Evolutionary conservation across 208 protist species (phyloP), one percentile per base, ranked within the genome.

Genomic region (Acanthamoeba sp.): DNA sequence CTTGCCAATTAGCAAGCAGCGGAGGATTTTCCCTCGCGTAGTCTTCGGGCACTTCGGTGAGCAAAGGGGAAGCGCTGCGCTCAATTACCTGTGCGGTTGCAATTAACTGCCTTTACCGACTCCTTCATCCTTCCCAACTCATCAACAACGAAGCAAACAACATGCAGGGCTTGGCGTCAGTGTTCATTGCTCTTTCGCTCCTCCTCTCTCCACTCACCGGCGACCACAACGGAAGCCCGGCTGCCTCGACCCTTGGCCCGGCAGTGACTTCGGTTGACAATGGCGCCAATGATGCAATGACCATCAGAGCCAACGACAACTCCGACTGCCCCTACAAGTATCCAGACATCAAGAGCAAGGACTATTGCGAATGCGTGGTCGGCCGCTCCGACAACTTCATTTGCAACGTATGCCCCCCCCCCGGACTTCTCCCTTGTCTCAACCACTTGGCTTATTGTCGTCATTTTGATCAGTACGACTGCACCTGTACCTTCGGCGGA

Each of bases 341-440:
- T n/a, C 38, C 73, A 0, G 32, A 84, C 42, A 22, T 84, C 20
- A 45, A 84, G 14, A 84, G 73, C 73, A 84, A 45, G 38, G 73
- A 5, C 22, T 84, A 55, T 20, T 84, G 73, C 29, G 73, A 84
- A 20, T 84, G 73, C 73, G 40, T 84, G 18, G 73, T 84, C 0
- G 73, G 73, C 14, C 73, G 73, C 40, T 84, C 73, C 1, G 73
- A 84, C 73, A 84, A 84, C 73, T 84, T 84, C 42, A 0, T 84
- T 14, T 84, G 73, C 73, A 55, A 84, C 1, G 73, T 84, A 84
- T 66, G 27, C 20, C 20, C 4, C 2, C 12, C 1, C 9, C 1
- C 45, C 18, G 10, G 45, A 6, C 3, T 59, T 20, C 20, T 20
- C 55, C 20, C 20, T 22, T 59, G 55, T 20, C 2, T 59, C 55